Conservation (phyloP, 2,329 filamentous ascomycete genomes). For the Lasiodiplodia sp. region DNA sequence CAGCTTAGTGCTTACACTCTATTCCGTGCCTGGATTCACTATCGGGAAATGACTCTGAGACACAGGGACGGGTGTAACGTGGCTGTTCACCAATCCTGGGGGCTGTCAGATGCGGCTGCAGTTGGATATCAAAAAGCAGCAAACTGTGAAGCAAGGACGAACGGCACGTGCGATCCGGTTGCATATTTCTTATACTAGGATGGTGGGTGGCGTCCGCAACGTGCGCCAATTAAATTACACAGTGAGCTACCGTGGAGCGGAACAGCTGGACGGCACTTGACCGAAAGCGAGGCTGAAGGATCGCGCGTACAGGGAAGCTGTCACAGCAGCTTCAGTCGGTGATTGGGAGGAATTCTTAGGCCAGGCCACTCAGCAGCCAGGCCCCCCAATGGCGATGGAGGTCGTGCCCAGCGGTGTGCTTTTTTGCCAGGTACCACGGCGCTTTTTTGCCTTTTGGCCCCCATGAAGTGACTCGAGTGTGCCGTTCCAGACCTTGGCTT, state of each 20-base stretch:
- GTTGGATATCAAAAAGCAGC: neutral
- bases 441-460: conserved; percentile 16
- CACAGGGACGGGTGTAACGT: neutral
- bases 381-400: neutral
- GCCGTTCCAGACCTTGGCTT: neutral
- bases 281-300: neutral
- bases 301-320: neutral
- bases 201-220: neutral
- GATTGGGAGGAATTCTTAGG: conserved; percentile 8
- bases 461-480: conserved; percentile 20
- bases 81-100: neutral
- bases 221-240: neutral
- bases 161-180: neutral
- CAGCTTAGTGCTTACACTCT: neutral
- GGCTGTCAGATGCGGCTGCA: neutral
- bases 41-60: neutral
- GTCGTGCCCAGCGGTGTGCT: conserved; percentile 6
- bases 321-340: neutral
- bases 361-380: neutral
- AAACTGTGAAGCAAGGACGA: neutral
- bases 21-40: neutral
- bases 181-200: neutral
- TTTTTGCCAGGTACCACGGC: neutral
- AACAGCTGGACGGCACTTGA: neutral
- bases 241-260: neutral